Percentiles rank a stretch among this genome's conserved stretches.
Conservation (phyloP, 768 basidiomycete genomes). For the Boletus reticulatus region DNA sequence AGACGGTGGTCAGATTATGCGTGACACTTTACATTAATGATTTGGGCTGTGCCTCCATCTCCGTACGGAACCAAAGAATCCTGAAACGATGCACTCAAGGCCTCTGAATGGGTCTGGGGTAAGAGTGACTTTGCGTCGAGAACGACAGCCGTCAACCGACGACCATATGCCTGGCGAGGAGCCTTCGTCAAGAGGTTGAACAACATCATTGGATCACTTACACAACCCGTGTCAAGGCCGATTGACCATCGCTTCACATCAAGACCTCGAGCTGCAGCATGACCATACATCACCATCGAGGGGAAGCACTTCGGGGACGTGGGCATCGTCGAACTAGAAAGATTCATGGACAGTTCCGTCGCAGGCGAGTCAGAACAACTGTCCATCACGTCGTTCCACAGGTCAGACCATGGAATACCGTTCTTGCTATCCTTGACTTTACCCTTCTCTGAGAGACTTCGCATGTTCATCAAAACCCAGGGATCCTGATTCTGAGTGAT, state of each 20-base stretch:
- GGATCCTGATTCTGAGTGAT: slow-evolving; percentile 78
- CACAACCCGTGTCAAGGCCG: slow-evolving; percentile 87
- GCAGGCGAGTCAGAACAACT: slow-evolving; percentile 50
- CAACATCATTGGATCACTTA: slow-evolving; percentile 35
- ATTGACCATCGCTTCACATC: slow-evolving; percentile 82
- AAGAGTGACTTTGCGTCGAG: slow-evolving; percentile 36
- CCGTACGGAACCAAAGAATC: slow-evolving; percentile 50
- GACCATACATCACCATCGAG: slow-evolving; percentile 83
- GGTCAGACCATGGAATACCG: slow-evolving; percentile 72
- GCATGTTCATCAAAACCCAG: slow-evolving; percentile 55
- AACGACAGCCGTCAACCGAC: slow-evolving; percentile 65
- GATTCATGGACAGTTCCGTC: background rate
- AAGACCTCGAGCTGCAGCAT: slow-evolving; percentile 75
- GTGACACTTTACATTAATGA: slow-evolving; percentile 53
- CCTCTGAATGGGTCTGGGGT: slow-evolving; percentile 5
- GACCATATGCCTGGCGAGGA: slow-evolving; percentile 50
- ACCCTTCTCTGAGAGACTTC: slow-evolving; percentile 38
- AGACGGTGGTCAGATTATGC: background rate
- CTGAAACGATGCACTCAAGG: slow-evolving; percentile 18
- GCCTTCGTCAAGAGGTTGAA: background rate
- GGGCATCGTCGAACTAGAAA: slow-evolving; percentile 4
- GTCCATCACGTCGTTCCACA: slow-evolving; percentile 70
- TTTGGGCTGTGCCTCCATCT: slow-evolving; percentile 46
- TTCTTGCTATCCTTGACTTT: slow-evolving; percentile 30
- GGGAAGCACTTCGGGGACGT: slow-evolving; percentile 58